Evolutionary conservation across 129 eudicot species (phyloP).

Genomic region (Smallanthus sonchifolius): DNA sequence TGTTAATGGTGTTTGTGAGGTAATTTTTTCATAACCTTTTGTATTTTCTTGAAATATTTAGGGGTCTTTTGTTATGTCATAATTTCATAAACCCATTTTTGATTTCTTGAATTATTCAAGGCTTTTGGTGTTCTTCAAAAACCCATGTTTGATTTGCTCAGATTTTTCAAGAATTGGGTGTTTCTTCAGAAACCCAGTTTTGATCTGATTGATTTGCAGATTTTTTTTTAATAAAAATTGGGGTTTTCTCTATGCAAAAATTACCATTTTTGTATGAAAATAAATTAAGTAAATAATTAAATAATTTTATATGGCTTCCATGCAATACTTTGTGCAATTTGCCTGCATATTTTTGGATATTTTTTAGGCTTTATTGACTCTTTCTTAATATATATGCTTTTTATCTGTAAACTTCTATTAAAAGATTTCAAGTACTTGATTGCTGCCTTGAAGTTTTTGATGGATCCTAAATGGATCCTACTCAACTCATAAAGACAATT

Average conservation of each 20-base stretch:
- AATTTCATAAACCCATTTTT: slow-evolving; percentile 7
- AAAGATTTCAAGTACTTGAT: background rate
- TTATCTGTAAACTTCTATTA: background rate
- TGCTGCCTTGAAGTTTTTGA: slow-evolving; percentile 16
- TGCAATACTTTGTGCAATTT: slow-evolving; percentile 23
- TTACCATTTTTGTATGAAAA: background rate
- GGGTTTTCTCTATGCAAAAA: background rate
- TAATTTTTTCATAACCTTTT: slow-evolving; percentile 8
- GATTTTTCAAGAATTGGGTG: slow-evolving; percentile 2
- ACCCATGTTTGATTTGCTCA: slow-evolving; percentile 8
- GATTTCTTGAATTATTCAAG: background rate
- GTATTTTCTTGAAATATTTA: background rate
- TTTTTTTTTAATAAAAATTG: background rate
- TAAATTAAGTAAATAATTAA: background rate
- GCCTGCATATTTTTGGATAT: slow-evolving; percentile 13
- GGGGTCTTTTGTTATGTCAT: background rate
- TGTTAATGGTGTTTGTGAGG: slow-evolving; percentile 92
- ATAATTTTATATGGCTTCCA: slow-evolving; percentile 19
- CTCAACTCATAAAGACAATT: slow-evolving; percentile 12
- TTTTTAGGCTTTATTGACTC: slow-evolving; percentile 16
- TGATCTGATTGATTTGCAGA: background rate
- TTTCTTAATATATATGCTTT: slow-evolving; percentile 16
- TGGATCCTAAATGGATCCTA: slow-evolving; percentile 24
- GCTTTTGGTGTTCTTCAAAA: background rate
- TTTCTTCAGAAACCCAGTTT: slow-evolving; percentile 1